Evolutionary conservation across 73 alveolate genomes (phyloP).

Genomic region (Paramecium sexaurelia): DNA sequence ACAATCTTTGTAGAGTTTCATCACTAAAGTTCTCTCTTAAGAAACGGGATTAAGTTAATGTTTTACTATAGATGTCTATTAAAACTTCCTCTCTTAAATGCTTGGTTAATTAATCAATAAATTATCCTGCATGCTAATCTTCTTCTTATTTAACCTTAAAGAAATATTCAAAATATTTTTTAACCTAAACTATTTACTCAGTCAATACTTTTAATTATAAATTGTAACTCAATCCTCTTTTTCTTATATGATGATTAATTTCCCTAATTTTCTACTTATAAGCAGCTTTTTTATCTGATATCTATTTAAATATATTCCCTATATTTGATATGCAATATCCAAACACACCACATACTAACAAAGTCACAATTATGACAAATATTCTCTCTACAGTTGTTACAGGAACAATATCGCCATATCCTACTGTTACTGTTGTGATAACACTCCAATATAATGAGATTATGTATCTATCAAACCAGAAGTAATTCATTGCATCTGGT

Average conservation of each 20-base stretch:
- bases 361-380: constrained; percentile 67
- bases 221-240: constrained; percentile 39
- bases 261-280: neutral
- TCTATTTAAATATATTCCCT: constrained; percentile 52
- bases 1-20: neutral
- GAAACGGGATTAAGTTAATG: neutral
- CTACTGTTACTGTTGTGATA: constrained; percentile 82
- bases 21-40: constrained; percentile 22
- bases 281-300: neutral
- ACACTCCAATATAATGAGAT: constrained; percentile 81
- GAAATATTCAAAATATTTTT: constrained; percentile 45
- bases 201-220: constrained; percentile 28
- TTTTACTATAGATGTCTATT: neutral
- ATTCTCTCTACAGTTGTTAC: constrained; percentile 81
- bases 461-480: constrained; percentile 72
- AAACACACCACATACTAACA: constrained; percentile 64
- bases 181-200: neutral
- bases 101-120: neutral
- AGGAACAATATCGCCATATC: constrained; percentile 89
- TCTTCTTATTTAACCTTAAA: constrained; percentile 2
- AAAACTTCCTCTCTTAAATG: constrained; percentile 37
- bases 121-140: neutral
- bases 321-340: constrained; percentile 58
- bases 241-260: neutral
- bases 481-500: constrained; percentile 56